These are phyloP conservation scores for Karstenula rhodostoma DNA, from an alignment of 2,329 filamentous ascomycete genomes.

Conservation along the genomic window DNA sequence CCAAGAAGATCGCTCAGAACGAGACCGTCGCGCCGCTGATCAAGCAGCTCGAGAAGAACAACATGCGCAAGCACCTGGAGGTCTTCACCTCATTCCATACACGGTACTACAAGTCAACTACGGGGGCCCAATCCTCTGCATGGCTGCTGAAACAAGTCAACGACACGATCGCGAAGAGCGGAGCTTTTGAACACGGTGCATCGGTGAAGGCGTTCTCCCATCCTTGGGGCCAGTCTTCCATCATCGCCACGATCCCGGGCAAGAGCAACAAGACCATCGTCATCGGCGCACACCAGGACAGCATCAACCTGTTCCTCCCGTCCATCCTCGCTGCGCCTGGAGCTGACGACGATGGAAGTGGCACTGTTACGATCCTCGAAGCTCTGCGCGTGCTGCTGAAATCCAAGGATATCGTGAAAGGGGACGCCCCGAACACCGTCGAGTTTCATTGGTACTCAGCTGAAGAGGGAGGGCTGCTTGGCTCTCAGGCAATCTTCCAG, in stretches of 20 bases:
- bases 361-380: conserved; percentile 93
- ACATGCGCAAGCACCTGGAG: conserved; percentile 81
- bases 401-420: conserved; percentile 73
- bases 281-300: conserved; percentile 82
- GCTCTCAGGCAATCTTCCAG: conserved; percentile 88
- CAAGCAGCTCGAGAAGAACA: conserved; percentile 73
- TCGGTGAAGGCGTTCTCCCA: conserved; percentile 79
- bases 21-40: conserved; percentile 73
- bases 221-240: conserved; percentile 86
- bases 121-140: conserved; percentile 80
- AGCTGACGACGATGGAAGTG: conserved; percentile 94
- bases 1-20: conserved; percentile 70
- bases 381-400: conserved; percentile 82
- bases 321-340: conserved; percentile 85
- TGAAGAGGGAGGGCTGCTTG: conserved; percentile 86
- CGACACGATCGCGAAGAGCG: conserved; percentile 73
- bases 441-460: conserved; percentile 98
- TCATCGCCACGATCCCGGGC: conserved; percentile 91
- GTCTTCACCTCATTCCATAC: conserved; percentile 82
- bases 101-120: conserved; percentile 81
- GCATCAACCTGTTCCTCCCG: conserved; percentile 90
- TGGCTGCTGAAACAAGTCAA: conserved; percentile 84
- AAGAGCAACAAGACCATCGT: conserved; percentile 84
- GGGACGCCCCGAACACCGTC: conserved; percentile 81
- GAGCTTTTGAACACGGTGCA: conserved; percentile 72